Conservation (phyloP, 768 basidiomycete species). For the Phaeotremella fagi region DNA sequence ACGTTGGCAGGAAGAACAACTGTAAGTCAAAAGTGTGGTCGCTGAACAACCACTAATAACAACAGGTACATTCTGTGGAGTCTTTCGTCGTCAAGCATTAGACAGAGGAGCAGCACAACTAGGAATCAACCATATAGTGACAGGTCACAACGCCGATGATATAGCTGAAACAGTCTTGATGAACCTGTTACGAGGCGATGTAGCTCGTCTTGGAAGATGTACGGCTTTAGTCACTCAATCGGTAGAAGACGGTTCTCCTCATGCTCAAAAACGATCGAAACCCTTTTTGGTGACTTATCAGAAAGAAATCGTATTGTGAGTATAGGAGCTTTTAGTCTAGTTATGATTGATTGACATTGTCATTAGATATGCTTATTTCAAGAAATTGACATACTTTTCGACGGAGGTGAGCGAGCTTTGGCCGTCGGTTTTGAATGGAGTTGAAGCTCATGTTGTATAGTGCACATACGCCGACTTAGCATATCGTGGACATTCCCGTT, state of each 20-base stretch:
- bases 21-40: slow-evolving; percentile 52
- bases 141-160: slow-evolving; percentile 98
- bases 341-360: not conserved
- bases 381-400: slow-evolving; percentile 97
- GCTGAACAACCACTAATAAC: not conserved
- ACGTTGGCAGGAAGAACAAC: slow-evolving; percentile 94
- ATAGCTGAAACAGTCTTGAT: slow-evolving; percentile 98
- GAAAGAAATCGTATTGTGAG: slow-evolving; percentile 98
- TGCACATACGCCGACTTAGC: slow-evolving; percentile 99
- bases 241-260: slow-evolving; percentile 93
- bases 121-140: slow-evolving; percentile 93
- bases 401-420: too few species aligned
- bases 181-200: slow-evolving; percentile 99
- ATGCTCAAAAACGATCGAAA: slow-evolving; percentile 80
- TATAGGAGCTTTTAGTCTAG: slow-evolving; percentile 2
- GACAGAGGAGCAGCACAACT: slow-evolving; percentile 88
- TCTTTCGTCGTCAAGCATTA: slow-evolving; percentile 91
- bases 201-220: slow-evolving; percentile 86
- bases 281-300: slow-evolving; percentile 99
- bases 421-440: too few species aligned
- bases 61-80: slow-evolving; percentile 84
- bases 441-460: too few species aligned
- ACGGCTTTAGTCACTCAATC: slow-evolving; percentile 92
- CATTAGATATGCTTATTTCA: slow-evolving; percentile 94
- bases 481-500: slow-evolving; percentile 91